These are phyloP conservation scores for Diddensiella caesifluorescens DNA, from an alignment of 805 yeast species.

Conservation along the genomic window DNA sequence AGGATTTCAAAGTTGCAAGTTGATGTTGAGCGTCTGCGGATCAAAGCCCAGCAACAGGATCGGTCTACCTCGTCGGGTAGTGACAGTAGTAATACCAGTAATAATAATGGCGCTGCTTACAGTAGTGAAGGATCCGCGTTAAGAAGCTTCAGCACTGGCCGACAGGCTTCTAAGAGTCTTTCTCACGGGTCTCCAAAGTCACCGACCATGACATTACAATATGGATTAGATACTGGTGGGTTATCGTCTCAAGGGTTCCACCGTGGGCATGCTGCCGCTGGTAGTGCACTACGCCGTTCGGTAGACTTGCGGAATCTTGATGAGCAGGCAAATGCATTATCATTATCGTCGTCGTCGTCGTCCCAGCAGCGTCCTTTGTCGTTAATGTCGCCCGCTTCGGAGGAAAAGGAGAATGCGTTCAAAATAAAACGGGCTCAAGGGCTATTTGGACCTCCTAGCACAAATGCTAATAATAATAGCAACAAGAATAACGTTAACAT, in stretches of 20 bases:
- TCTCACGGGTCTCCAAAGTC: conserved; percentile 16
- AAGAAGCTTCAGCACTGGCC: conserved; percentile 13
- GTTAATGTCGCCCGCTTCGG: conserved; percentile 1
- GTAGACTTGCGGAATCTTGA: conserved; percentile 13
- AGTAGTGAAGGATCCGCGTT: conserved; percentile 1
- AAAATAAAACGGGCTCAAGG: conserved; percentile 1
- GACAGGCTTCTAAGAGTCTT: conserved; percentile 1
- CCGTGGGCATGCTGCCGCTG: not conserved
- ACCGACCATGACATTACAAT: conserved; percentile 17
- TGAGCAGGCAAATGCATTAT: too few species aligned
- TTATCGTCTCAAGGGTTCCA: not conserved
- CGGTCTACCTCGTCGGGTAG: not conserved
- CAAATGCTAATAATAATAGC: conserved; percentile 15
- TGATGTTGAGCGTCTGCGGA: conserved; percentile 35
- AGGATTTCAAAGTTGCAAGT: conserved; percentile 51
- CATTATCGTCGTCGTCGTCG: not conserved
- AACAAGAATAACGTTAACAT: not conserved
- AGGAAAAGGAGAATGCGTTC: conserved; percentile 6
- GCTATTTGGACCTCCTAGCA: not conserved
- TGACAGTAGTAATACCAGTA: conserved; percentile 1
- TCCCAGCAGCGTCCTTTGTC: not conserved
- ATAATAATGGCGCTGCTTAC: not conserved
- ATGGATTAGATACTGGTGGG: conserved; percentile 14
- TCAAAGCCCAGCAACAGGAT: conserved; percentile 2
- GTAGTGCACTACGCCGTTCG: conserved; percentile 12